Base-by-base conservation (phyloP, 768 basidiomycete species). In the Gloeostereum incarnatum region DNA sequence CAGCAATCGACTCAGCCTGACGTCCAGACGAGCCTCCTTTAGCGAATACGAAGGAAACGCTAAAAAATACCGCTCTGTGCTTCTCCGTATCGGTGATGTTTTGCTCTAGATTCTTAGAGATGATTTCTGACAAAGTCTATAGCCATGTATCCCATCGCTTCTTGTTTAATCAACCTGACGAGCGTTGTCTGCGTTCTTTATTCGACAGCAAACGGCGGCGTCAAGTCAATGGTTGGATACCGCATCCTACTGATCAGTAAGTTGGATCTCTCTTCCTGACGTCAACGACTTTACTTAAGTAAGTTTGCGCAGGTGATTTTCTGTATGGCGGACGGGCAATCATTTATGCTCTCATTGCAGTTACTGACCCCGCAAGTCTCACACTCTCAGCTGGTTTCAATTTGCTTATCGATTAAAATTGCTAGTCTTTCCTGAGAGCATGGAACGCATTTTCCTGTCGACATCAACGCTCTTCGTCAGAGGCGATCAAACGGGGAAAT, bases 281-380 rank as follows among this genome's bases (percentile, higher is more conserved):
- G 21, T 14, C 10, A 25, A 17, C 20, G 5, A 11, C 10, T 18
- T 20, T 14, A 14, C 21, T 22, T 1, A 29, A 23, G 4, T 11
- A 6, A 2, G 8, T 16, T 22, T n/a, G n/a, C n/a, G 11, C 31
- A 49, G 45, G 48, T 29, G 48, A 49, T 32, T 46, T 49, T 17
- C 30, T 49, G 6, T 49, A 49, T 24, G 48, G 48, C 13, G 48
- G 48, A 2, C 45, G 48, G 11, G 39, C 48, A 24, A 35, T 49
- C 14, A 25, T 46, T 2, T 49, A 49, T 21, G 47, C 47, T 0
- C 25, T 40, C 10, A 39, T 49, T 6, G 47, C 42, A 11, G 45
- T 42, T 13, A 40, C 47, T 21, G 47, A 49, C 38, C 47, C 47
- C 18, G 47, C 46, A 26, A 25, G 45, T n/a, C n/a, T n/a, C n/a